Evolutionary conservation across 495 filamentous ascomycete genomes (phyloP).

Genomic region (Schizothecium vesticola): DNA sequence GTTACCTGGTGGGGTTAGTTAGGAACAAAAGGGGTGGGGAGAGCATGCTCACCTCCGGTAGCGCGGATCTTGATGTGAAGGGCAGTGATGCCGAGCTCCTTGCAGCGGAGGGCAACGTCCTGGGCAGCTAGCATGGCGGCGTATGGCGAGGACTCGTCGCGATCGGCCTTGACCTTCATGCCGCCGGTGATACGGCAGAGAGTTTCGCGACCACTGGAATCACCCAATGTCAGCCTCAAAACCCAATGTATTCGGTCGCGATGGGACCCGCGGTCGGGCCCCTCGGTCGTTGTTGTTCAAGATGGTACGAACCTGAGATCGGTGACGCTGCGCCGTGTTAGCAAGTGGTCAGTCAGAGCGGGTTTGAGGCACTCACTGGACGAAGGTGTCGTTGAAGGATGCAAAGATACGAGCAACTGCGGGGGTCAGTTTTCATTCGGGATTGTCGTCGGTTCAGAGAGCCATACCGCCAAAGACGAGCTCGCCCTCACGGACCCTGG

Average conservation of each 20-base stretch:
- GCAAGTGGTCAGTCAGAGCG: background rate
- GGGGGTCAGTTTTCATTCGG: slow-evolving; percentile 7
- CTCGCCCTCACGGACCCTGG: slow-evolving; percentile 54
- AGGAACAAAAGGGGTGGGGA: background rate
- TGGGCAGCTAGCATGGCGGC: slow-evolving; percentile 99
- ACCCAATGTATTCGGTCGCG: slow-evolving; percentile 19
- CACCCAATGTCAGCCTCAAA: slow-evolving; percentile 58
- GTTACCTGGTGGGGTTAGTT: slow-evolving; percentile 56
- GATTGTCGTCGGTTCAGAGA: background rate
- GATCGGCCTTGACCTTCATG: slow-evolving; percentile 99
- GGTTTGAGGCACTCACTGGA: slow-evolving; percentile 17
- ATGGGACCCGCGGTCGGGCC: background rate
- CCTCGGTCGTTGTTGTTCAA: slow-evolving; percentile 16
- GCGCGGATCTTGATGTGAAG: slow-evolving; percentile 99
- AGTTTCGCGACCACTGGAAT: slow-evolving; percentile 96
- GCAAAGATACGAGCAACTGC: slow-evolving; percentile 95
- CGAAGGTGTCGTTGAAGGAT: slow-evolving; percentile 88
- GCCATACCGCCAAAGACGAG: slow-evolving; percentile 75
- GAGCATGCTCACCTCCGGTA: slow-evolving; percentile 69
- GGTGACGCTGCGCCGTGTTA: slow-evolving; percentile 79
- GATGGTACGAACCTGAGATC: slow-evolving; percentile 80
- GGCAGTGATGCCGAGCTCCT: slow-evolving; percentile 98
- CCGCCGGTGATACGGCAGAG: slow-evolving; percentile 98
- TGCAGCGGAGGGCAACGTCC: slow-evolving; percentile 91
- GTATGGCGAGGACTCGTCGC: slow-evolving; percentile 99